phyloP scores from a whole-genome alignment of 352 stramenopile species.

The Aphanomyces stellatus region DNA sequence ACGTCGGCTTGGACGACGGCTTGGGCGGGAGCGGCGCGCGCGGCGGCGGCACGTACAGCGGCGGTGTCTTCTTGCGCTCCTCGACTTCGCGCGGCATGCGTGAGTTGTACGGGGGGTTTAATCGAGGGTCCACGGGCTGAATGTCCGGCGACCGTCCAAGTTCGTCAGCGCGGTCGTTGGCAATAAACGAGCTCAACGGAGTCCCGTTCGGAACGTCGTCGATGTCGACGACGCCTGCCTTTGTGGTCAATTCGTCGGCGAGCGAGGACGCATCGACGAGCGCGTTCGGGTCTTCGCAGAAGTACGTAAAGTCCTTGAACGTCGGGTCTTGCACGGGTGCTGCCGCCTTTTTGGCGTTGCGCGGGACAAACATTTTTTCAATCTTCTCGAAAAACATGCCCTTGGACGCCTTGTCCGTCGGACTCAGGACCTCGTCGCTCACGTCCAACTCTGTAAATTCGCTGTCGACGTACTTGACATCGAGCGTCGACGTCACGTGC shows the following conservation, averaged over 20 bases:
- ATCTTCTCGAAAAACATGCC: slow-evolving; percentile 69
- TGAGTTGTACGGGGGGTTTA: slow-evolving; percentile 20
- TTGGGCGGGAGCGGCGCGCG: slow-evolving; percentile 1
- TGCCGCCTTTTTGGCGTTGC: slow-evolving; percentile 23
- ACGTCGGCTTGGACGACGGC: background rate
- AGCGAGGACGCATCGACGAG: slow-evolving; percentile 76
- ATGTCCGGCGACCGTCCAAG: slow-evolving; percentile 22
- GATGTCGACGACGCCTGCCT: background rate
- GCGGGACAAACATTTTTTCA: slow-evolving; percentile 20
- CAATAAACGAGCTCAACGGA: slow-evolving; percentile 74
- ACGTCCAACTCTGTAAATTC: slow-evolving; percentile 84
- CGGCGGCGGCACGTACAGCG: background rate
- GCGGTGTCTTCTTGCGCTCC: slow-evolving; percentile 44
- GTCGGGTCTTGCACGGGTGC: slow-evolving; percentile 78
- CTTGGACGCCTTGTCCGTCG: slow-evolving; percentile 80
- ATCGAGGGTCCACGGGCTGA: slow-evolving; percentile 7
- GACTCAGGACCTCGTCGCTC: slow-evolving; percentile 69
- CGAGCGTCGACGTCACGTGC: slow-evolving; percentile 65
- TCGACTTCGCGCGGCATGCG: slow-evolving; percentile 20
- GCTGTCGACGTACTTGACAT: slow-evolving; percentile 79
- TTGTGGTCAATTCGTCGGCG: slow-evolving; percentile 49
- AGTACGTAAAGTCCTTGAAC: slow-evolving; percentile 88
- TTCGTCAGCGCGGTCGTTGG: slow-evolving; percentile 43
- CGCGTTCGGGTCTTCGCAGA: slow-evolving; percentile 77
- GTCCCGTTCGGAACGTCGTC: slow-evolving; percentile 30